Evolutionary conservation across 345 rosid genomes (phyloP).

Genomic region (Citrus mangshanensis): DNA sequence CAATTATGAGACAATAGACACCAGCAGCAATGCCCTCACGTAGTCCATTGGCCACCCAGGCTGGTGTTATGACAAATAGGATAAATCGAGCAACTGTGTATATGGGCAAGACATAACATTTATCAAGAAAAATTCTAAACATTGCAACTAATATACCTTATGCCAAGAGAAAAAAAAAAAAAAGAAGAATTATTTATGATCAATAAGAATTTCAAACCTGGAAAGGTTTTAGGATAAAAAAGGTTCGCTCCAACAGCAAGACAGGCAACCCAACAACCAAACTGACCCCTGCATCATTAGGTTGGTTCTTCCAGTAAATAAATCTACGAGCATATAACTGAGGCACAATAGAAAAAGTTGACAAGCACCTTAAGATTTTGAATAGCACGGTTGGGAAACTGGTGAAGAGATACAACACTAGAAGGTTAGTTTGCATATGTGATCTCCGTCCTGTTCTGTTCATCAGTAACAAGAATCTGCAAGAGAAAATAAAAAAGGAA

Average conservation of each 20-base stretch:
- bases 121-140: background rate
- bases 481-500: background rate
- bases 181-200: background rate
- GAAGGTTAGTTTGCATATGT: conserved; percentile 34
- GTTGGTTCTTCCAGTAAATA: background rate
- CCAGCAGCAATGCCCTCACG: conserved; percentile 40
- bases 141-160: background rate
- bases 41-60: conserved; percentile 35
- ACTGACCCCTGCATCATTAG: conserved; percentile 39
- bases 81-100: conserved; percentile 36
- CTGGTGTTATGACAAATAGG: conserved; percentile 40
- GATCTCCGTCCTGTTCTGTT: conserved; percentile 36
- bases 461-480: conserved; percentile 47
- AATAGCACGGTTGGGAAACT: conserved; percentile 41
- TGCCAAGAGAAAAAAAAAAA: background rate
- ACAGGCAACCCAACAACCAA: conserved; percentile 53
- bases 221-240: conserved; percentile 39
- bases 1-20: conserved; percentile 36
- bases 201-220: conserved; percentile 25
- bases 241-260: conserved; percentile 37
- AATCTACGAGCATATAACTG: too few relatives aligned
- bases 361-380: conserved; percentile 41
- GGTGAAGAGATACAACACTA: conserved; percentile 35
- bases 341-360: background rate
- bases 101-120: background rate